Evolutionary conservation across 495 filamentous ascomycete genomes (phyloP).

Genomic region (Monascus purpureus): DNA sequence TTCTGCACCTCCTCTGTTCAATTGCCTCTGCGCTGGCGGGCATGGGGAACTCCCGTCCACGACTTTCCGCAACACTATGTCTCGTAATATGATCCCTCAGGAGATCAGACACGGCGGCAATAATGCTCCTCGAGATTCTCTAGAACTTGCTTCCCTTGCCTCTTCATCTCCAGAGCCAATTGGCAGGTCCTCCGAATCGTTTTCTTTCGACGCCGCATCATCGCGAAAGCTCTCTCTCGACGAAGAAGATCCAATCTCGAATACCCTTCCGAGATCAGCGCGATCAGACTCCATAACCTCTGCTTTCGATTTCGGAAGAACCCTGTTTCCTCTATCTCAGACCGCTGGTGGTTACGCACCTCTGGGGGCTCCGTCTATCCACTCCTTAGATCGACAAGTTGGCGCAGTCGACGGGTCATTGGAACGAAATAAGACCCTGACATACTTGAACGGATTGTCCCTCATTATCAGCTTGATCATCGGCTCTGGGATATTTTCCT

Average conservation of each 20-base stretch:
- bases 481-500: constrained; percentile 94
- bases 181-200: constrained; percentile 49
- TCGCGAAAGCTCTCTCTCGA: constrained; percentile 85
- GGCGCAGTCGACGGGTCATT: constrained; percentile 44
- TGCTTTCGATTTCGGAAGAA: constrained; percentile 84
- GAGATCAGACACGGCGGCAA: constrained; percentile 15
- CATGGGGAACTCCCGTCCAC: neutral
- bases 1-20: too few relatives aligned
- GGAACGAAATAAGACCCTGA: constrained; percentile 90
- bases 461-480: constrained; percentile 88
- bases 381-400: constrained; percentile 29
- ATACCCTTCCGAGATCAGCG: constrained; percentile 46
- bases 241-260: constrained; percentile 69
- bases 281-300: constrained; percentile 83
- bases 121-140: constrained; percentile 61
- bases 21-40: too few relatives aligned
- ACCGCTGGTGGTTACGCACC: constrained; percentile 73
- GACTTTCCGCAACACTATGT: constrained; percentile 12
- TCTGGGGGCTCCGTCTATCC: constrained; percentile 52
- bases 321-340: constrained; percentile 83
- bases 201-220: constrained; percentile 72
- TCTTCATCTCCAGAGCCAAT: constrained; percentile 47
- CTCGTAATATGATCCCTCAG: constrained; percentile 12
- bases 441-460: constrained; percentile 84
- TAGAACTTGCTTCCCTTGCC: constrained; percentile 90